Conservation (phyloP, 805 yeast species). For the Yarrowia sp. region DNA sequence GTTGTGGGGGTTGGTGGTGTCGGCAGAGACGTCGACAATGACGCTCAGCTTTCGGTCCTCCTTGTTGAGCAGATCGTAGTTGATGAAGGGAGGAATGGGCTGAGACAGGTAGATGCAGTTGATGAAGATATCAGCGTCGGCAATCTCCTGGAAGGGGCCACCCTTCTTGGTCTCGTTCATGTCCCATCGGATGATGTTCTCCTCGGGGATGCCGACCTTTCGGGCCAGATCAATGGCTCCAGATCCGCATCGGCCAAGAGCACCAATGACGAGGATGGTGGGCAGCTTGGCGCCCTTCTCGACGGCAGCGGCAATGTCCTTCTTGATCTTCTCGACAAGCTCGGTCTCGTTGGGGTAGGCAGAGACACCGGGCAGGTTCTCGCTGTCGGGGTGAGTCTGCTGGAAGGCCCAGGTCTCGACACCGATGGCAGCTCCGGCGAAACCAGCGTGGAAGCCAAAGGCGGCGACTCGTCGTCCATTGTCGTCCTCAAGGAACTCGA, state of each 20-base stretch:
- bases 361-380: slow-evolving; percentile 77
- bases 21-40: slow-evolving; percentile 97
- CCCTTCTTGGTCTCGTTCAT: slow-evolving; percentile 95
- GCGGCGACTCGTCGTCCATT: slow-evolving; percentile 99
- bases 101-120: slow-evolving; percentile 94
- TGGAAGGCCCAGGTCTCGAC: slow-evolving; percentile 93
- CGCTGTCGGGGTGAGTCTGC: slow-evolving; percentile 68
- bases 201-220: slow-evolving; percentile 87
- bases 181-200: slow-evolving; percentile 90
- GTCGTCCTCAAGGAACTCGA: slow-evolving; percentile 93
- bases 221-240: slow-evolving; percentile 89
- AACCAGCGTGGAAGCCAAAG: slow-evolving; percentile 99
- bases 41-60: slow-evolving; percentile 80
- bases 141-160: slow-evolving; percentile 95
- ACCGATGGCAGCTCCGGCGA: slow-evolving; percentile 99
- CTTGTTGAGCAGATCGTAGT: slow-evolving; percentile 68
- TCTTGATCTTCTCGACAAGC: slow-evolving; percentile 73
- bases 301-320: slow-evolving; percentile 53
- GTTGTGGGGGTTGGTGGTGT: slow-evolving; percentile 97
- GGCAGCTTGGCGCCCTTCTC: slow-evolving; percentile 70
- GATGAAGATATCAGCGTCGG: slow-evolving; percentile 83
- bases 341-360: slow-evolving; percentile 84
- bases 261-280: slow-evolving; percentile 89
- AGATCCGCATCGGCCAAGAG: slow-evolving; percentile 97
- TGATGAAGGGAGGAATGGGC: slow-evolving; percentile 92